Conservation (phyloP, 1,139 yeast genomes). For the Taphrina wiesneri region DNA sequence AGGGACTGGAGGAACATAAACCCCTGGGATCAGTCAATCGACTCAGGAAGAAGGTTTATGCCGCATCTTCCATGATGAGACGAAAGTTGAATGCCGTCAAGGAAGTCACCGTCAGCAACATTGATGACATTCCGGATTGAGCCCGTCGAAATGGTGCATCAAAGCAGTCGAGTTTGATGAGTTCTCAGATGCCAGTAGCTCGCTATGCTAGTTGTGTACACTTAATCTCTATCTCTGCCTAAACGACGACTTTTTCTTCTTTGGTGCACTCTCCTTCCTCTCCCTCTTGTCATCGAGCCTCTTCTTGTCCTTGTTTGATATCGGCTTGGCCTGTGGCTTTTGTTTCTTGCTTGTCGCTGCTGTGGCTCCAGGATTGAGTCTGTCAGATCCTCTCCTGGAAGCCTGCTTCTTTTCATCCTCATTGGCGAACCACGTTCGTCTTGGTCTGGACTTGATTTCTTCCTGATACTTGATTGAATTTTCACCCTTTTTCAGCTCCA, state of each 20-base stretch:
- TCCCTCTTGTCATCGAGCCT: slow-evolving; percentile 23
- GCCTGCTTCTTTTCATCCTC: slow-evolving; percentile 63
- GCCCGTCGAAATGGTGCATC: no score
- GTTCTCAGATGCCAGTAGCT: background rate
- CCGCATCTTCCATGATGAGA: background rate
- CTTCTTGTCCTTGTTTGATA: slow-evolving; percentile 33
- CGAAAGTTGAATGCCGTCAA: background rate
- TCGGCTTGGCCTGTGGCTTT: slow-evolving; percentile 15
- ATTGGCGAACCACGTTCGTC: slow-evolving; percentile 92
- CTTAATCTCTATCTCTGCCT: slow-evolving; percentile 5
- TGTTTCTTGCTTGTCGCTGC: slow-evolving; percentile 2
- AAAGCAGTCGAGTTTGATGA: background rate
- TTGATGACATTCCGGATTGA: slow-evolving; percentile 8
- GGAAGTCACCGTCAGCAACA: slow-evolving; percentile 15
- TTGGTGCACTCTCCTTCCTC: slow-evolving; percentile 12
- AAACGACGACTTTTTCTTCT: slow-evolving; percentile 23
- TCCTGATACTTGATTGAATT: slow-evolving; percentile 75
- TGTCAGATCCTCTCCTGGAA: slow-evolving; percentile 8
- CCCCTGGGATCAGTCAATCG: slow-evolving; percentile 17
- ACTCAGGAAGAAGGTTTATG: slow-evolving; percentile 4
- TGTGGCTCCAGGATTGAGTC: slow-evolving; percentile 22
- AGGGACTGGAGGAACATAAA: background rate
- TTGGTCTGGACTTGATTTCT: slow-evolving; percentile 87
- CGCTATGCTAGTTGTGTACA: background rate
- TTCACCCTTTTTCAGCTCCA: slow-evolving; percentile 82